Base-by-base conservation (phyloP, 768 basidiomycete genomes). In the Lactarius akahatsu region DNA sequence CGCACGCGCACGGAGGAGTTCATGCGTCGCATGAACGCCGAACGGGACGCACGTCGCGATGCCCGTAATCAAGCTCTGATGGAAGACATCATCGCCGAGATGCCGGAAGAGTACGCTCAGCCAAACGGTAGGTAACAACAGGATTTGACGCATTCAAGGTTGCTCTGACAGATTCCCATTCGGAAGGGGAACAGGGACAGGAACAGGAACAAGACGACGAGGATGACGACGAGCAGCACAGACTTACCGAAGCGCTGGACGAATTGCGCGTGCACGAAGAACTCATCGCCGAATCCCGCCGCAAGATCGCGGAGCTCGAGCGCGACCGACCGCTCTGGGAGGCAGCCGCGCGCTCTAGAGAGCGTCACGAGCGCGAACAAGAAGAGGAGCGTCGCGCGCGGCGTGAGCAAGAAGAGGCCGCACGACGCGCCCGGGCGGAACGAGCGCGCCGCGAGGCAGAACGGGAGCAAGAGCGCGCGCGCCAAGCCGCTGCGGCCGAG, bases 221-320 rank as follows among this genome's bases (percentile, higher is more conserved):
- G 10, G 59, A 69, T n/a, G 65, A 57, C 41, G 59, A 69, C 28
- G 63, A 71, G 26, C 59, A 65, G 47, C 64, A 72, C 20, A 64
- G 60, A 10, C 57, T 61, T 23, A 70, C 10, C 59, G 76, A 57
- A 54, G 69, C 72, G 68, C 59, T 73, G 59, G 65, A 61, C 16
- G 71, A 69, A 13, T 67, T 72, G 40, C 74, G 73, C 59, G 68
- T 69, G 30, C 76, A 80, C 57, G 75, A 80, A 47, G 81, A 83
- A 34, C 76, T 72, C 15, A 72, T 90, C 65, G 85, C 81, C 23
- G 86, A 88, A 72, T 88, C 89, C 4, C 82, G 85, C 52, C 81
- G 84, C 50, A 91, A 89, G 71, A 78, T 89, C 45, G 86, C 83
- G 5, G 86, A 90, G 69, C 82, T 90, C 2, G 87, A 90, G 71